Conservation (phyloP, 176 grass and related monocot species). For the Zoysia japonica region DNA sequence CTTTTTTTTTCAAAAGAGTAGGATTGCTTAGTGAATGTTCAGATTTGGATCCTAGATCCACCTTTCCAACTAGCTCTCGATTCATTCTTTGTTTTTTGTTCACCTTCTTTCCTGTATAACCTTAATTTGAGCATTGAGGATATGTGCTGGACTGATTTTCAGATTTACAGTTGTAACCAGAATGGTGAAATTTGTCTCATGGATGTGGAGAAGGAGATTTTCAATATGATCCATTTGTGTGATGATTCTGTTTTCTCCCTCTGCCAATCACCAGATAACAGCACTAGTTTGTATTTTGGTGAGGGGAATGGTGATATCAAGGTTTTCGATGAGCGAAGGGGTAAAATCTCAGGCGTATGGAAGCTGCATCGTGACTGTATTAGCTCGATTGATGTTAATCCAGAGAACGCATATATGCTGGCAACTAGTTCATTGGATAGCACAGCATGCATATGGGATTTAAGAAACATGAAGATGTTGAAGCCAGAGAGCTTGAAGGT, state of each 20-base stretch:
- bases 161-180: slow-evolving; percentile 67
- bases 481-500: slow-evolving; percentile 37
- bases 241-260: slow-evolving; percentile 40
- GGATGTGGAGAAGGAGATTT: slow-evolving; percentile 59
- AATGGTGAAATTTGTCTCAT: slow-evolving; percentile 61
- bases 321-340: slow-evolving; percentile 52
- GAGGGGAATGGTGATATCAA: slow-evolving; percentile 39
- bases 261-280: slow-evolving; percentile 43
- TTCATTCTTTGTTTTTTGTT: neutral
- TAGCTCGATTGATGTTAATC: slow-evolving; percentile 60
- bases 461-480: slow-evolving; percentile 50
- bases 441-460: slow-evolving; percentile 61
- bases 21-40: too few relatives aligned
- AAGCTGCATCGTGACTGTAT: slow-evolving; percentile 41
- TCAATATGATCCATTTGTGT: slow-evolving; percentile 46
- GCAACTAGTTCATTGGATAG: slow-evolving; percentile 60
- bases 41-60: too few relatives aligned
- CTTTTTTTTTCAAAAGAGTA: neutral
- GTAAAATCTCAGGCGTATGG: slow-evolving; percentile 44
- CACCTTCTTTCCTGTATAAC: neutral
- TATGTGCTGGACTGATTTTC: neutral
- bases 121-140: neutral
- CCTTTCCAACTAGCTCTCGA: too few relatives aligned
- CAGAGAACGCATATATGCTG: slow-evolving; percentile 53
- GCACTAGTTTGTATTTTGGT: slow-evolving; percentile 50